phyloP scores from a whole-genome alignment of 176 grass and related monocot genomes.

The Aechmea fasciata region DNA sequence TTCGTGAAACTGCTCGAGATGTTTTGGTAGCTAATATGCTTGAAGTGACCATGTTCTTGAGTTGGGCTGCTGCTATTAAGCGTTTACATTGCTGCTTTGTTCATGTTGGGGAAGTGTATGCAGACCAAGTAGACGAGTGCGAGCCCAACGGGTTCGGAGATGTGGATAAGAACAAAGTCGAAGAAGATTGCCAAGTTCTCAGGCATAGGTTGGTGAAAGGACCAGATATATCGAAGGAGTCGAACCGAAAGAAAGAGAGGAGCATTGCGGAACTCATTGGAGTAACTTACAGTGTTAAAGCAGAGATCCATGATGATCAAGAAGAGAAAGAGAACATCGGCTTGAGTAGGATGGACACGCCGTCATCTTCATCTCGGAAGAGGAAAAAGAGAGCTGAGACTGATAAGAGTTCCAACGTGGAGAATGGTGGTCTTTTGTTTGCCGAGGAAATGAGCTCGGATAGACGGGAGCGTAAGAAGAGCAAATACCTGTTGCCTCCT shows the following conservation, averaged over 20 bases:
- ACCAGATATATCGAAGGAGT: constrained; percentile 10
- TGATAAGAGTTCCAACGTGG: neutral
- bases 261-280: constrained; percentile 20
- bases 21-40: neutral
- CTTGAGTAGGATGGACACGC: neutral
- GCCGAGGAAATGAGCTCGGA: neutral
- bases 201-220: neutral
- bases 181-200: neutral
- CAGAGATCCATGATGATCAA: neutral
- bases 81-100: no score
- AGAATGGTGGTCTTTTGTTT: neutral
- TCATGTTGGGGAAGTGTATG: no score
- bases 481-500: constrained; percentile 72
- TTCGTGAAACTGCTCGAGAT: neutral
- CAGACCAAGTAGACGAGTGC: neutral
- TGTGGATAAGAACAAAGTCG: neutral
- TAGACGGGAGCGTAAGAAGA: constrained; percentile 67
- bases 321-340: neutral
- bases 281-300: neutral
- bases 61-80: constrained; percentile 3
- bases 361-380: neutral
- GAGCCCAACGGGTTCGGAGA: neutral
- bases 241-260: constrained; percentile 11
- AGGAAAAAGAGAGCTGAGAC: neutral
- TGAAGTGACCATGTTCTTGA: constrained; percentile 5